A percentile compares a stretch with the other conserved stretches of the same genome.
Evolutionary conservation across 805 yeast species (phyloP).

Genomic region (Ogataea pini): DNA sequence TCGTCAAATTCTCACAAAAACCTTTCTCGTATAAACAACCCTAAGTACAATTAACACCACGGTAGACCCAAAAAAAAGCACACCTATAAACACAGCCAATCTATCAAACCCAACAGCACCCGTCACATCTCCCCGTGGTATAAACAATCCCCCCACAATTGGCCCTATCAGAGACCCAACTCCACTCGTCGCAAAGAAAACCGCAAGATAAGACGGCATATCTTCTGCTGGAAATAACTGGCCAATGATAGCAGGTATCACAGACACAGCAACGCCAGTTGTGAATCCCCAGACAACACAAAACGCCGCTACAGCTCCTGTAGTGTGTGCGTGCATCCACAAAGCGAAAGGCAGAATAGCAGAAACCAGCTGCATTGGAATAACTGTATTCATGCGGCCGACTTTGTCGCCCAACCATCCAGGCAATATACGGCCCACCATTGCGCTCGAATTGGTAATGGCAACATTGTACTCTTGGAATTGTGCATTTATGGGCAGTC

Average conservation of each 20-base stretch:
- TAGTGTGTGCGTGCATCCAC: slow-evolving; percentile 52
- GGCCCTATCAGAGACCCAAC: slow-evolving; percentile 39
- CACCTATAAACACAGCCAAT: slow-evolving; percentile 33
- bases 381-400: slow-evolving; percentile 42
- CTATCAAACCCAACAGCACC: slow-evolving; percentile 30
- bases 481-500: slow-evolving; percentile 52
- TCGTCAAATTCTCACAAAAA: slow-evolving; percentile 6
- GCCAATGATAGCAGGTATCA: slow-evolving; percentile 35
- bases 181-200: slow-evolving; percentile 31
- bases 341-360: slow-evolving; percentile 40
- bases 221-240: slow-evolving; percentile 37
- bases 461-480: slow-evolving; percentile 51
- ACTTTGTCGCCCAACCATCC: slow-evolving; percentile 47
- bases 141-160: slow-evolving; percentile 36
- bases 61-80: slow-evolving; percentile 26
- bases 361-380: slow-evolving; percentile 36
- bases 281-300: slow-evolving; percentile 36
- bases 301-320: slow-evolving; percentile 40
- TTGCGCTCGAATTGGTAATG: slow-evolving; percentile 42
- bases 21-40: slow-evolving; percentile 8
- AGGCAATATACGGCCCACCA: slow-evolving; percentile 50
- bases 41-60: slow-evolving; percentile 8
- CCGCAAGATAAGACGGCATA: slow-evolving; percentile 32
- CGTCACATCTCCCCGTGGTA: slow-evolving; percentile 26
- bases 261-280: slow-evolving; percentile 36